These are phyloP conservation scores for Silene uniflora DNA, from an alignment of 148 eudicot species.

Conservation along the genomic window DNA sequence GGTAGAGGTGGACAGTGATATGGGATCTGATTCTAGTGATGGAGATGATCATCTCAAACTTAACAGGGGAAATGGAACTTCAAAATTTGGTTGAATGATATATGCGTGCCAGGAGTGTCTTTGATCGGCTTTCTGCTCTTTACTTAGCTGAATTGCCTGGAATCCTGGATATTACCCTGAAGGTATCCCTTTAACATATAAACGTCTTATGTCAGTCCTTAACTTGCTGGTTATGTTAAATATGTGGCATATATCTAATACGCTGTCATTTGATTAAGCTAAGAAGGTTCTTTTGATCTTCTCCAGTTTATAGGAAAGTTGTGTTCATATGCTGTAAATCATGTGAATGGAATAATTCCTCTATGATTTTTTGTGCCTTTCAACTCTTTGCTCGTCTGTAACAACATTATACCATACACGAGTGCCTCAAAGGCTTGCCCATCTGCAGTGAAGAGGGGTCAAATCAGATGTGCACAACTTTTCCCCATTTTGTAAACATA, in stretches of 20 bases:
- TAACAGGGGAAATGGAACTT: constrained; percentile 8
- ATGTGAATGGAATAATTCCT: neutral
- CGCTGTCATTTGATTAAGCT: no score
- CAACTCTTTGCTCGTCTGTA: neutral
- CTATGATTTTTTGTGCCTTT: neutral
- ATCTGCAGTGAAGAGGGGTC: neutral
- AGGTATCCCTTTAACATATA: neutral
- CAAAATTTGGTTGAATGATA: constrained; percentile 12
- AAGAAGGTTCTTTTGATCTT: no score
- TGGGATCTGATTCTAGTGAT: constrained; percentile 35
- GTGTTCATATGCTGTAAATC: neutral
- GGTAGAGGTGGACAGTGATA: constrained; percentile 31
- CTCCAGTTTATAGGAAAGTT: no score
- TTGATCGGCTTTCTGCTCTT: neutral
- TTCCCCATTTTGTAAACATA: neutral
- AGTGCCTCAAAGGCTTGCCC: neutral
- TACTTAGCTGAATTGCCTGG: constrained; percentile 12
- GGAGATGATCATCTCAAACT: constrained; percentile 31
- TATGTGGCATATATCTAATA: neutral
- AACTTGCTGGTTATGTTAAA: neutral
- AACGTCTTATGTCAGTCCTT: neutral
- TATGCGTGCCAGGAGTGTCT: neutral
- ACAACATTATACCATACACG: neutral
- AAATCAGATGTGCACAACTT: neutral
- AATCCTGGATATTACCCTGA: neutral